Evolutionary conservation across 768 basidiomycete genomes (phyloP), one percentile per base, ranked within the genome.

Genomic region (Podaxis mareebaensis): DNA sequence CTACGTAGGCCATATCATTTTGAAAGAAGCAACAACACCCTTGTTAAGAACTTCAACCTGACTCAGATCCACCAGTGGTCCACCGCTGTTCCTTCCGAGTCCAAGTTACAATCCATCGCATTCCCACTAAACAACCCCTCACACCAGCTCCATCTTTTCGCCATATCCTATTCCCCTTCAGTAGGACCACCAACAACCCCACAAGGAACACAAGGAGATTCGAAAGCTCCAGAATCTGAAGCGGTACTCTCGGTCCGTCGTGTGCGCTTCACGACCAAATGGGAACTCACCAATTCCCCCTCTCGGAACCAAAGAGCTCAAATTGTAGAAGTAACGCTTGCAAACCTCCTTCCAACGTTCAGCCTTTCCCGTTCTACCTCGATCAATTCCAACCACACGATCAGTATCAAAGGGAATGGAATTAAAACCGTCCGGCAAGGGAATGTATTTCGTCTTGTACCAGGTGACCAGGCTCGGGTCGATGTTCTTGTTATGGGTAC

Each of bases 251-350:
- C 78, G 17, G 67, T 84, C 54, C 80, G 81, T 30, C 73, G 72
- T 12, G 78, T 77, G 0, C 74, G 77, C 11, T 84, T 83, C 59
- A 79, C 79, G 7, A 78, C 76, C 0, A 76, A 82, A 22, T 85
- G 82, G 83, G 77, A 79, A 36, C 68, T 76, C 20, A 68, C 79
- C 28, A 48, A 73, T 28, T 74, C 72, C 2, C 12, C 12, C 1
- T 46, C 44, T 3, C 1, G 0, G 1, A 68, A 36, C 5, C 20
- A 68, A 53, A 78, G 77, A 26, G 78, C 78, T 3, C 84, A 85
- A 65, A 78, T 76, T 0, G 78, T 87, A 0, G 81, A 83, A 49
- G 77, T 87, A 44, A 84, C 82, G 0, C 65, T 87, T 12, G 79
- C 79, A 24, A 87, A 87, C 65, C 72, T 85, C 11, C 72, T 83